Base-by-base conservation (phyloP, 2,329 filamentous ascomycete genomes). In the Calonectria montana region DNA sequence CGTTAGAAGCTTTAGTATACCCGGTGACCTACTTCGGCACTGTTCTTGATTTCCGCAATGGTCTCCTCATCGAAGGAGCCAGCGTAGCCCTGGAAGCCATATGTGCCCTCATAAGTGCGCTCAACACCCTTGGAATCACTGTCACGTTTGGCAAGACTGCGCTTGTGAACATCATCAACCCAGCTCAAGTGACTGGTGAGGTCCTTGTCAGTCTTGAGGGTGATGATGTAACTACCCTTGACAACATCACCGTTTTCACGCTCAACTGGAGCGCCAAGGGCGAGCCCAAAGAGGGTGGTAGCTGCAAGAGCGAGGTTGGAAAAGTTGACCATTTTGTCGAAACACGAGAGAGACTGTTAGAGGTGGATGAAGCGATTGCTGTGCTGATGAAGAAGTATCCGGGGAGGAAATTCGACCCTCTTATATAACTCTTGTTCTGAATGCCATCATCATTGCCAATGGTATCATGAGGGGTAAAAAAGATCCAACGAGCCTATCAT, bases 211-310 rank as follows among this genome's bases (percentile, higher is more conserved):
- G 83, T 83, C 81, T 91, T 90, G 82, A 91, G 91, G 61, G 92
- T 89, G 43, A 92, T 87, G 75, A 92, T 91, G 82, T 91, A 93
- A 67, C 86, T 86, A 75, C 81, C 82, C 59, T 83, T 77, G 55
- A 85, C 75, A 65, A 83, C 68, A 37, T 76, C 37, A 45, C 67
- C 72, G 12, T 73, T 63, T 63, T 70, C 73, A 29, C 69, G 71
- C 62, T 76, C 70, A 39, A 77, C 63, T 31, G 80, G 79, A 47
- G 76, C 76, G 13, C 75, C 75, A 27, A 73, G 53, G 37, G 59
- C 70, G 50, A 73, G 53, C 23, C 79, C 73, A 39, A 80, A 71
- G 45, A 82, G 73, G 43, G 78, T 67, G 8, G 78, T 66, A 27
- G 77, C 79, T 37, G 75, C 71, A 50, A 81, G 47, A 57, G 75